Base-by-base conservation (phyloP, 2,329 filamentous ascomycete genomes). In the Alternaria sp. region DNA sequence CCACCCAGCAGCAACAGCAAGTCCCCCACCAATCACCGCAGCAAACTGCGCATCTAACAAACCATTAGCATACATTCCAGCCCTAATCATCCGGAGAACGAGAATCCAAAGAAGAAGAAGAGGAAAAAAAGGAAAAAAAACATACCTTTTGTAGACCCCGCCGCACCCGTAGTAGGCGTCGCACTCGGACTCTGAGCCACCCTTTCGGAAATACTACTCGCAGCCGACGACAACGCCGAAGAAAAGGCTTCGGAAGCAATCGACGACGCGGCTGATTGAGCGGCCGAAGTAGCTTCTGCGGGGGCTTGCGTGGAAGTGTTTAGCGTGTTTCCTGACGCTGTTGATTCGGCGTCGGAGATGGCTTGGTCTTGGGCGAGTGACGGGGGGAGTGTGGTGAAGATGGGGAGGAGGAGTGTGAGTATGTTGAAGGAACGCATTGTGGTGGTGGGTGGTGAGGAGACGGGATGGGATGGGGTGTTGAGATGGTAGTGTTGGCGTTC, bases 181-280 rank as follows among this genome's bases (percentile, higher is more conserved):
- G 44, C 16, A 46, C 44, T 46, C n/a, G 44, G 44, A 46, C 44
- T 46, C 44, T 46, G 16, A 16, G 44, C 44, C 44, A 30, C 44
- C 27, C 44, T 46, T 16, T 46, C 44, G 18, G 44, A 46, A 20
- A 48, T 30, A 8, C 44, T 48, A 14, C 44, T 48, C 27, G 44
- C 4, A 48, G 44, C 44, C n/a, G 44, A 48, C 2, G 44, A 30
- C n/a, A 32, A 20, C 44, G 44, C 44, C 9, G 27, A 48, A 14
- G 44, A 32, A 32, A 48, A 48, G 5, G n/a, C 44, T 3, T 48
- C 44, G 5, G 18, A 32, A 11, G 44, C 44, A 48, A 48, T 30
- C 16, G 44, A 20, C 4, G 28, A 49, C 11, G 18, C 45, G 1
- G 18, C 18, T 49, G 45, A 7, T 22, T 34, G 18, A 34, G 45